Percentiles rank a stretch among this genome's conserved stretches.
Conservation (phyloP, 164 flowering plant species). For the Brasenia schreberi region DNA sequence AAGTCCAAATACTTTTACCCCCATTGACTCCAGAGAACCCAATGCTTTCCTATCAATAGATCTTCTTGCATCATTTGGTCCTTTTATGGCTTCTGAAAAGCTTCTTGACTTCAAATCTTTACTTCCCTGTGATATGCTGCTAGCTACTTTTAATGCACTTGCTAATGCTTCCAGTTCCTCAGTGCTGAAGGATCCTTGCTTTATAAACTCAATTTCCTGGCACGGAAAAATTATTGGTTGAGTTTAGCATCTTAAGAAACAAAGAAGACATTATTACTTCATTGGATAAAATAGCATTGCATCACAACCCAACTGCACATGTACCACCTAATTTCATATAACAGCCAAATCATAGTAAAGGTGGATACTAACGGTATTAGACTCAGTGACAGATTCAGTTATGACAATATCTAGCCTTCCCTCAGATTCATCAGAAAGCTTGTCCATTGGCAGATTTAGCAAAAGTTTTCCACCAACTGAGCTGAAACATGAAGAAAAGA, state of each 20-base stretch:
- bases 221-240: conserved; percentile 1
- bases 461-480: conserved; percentile 79
- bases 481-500: conserved; percentile 31
- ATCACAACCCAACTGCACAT: neutral
- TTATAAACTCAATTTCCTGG: conserved; percentile 95
- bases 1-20: conserved; percentile 79
- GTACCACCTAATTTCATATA: neutral
- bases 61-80: conserved; percentile 13
- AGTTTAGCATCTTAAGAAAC: neutral
- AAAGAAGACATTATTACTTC: too few species aligned
- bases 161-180: conserved; percentile 82
- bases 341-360: neutral
- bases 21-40: conserved; percentile 65
- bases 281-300: too few species aligned
- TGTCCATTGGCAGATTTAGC: conserved; percentile 28
- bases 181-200: conserved; percentile 55
- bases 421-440: conserved; percentile 16
- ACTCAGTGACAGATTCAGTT: conserved; percentile 59
- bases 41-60: conserved; percentile 46
- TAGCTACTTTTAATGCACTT: conserved; percentile 54
- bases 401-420: conserved; percentile 57
- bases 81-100: conserved; percentile 10
- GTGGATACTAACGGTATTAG: conserved; percentile 43
- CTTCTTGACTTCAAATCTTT: conserved; percentile 30
- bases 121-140: conserved; percentile 21